These are phyloP conservation scores for Chlorella variabilis DNA, from an alignment of 163 green algal species.

Conservation along the genomic window DNA sequence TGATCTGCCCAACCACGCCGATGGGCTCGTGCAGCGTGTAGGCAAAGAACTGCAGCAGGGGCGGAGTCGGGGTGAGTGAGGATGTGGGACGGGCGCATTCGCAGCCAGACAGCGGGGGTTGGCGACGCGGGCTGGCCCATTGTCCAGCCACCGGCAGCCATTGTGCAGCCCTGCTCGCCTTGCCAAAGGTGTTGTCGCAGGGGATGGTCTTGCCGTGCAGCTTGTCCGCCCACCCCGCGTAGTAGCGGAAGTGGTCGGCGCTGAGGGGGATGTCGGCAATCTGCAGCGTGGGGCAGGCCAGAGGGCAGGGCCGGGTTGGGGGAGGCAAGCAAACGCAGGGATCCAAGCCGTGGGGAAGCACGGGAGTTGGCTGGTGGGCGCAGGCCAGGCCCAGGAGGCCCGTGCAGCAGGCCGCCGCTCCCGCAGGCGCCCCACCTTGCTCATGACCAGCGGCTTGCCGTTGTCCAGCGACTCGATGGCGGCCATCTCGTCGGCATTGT, in stretches of 20 bases:
- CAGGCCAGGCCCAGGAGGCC: too few relatives aligned
- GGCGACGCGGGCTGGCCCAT: too few relatives aligned
- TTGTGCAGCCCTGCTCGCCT: too few relatives aligned
- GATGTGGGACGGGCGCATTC: too few relatives aligned
- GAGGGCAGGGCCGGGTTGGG: neutral
- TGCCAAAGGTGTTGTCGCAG: slow-evolving; percentile 3
- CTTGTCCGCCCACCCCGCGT: slow-evolving; percentile 42
- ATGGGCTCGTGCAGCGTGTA: slow-evolving; percentile 48
- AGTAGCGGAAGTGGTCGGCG: slow-evolving; percentile 44
- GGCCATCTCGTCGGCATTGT: slow-evolving; percentile 64
- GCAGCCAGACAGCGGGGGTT: too few relatives aligned
- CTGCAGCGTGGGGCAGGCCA: neutral
- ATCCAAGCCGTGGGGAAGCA: too few relatives aligned
- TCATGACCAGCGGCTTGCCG: slow-evolving; percentile 61
- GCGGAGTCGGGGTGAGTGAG: too few relatives aligned
- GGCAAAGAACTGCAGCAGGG: slow-evolving; percentile 17
- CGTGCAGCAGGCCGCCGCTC: too few relatives aligned
- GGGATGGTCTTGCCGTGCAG: slow-evolving; percentile 34
- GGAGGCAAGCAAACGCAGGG: too few relatives aligned
- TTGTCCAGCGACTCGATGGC: slow-evolving; percentile 72
- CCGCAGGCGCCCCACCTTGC: neutral
- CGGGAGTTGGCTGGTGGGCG: too few relatives aligned
- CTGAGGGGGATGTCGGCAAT: slow-evolving; percentile 36
- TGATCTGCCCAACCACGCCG: slow-evolving; percentile 42
- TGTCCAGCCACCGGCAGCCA: too few relatives aligned